Conservation (phyloP, 1,284 basidiomycete species). For the Ganoderma lingzhi region DNA sequence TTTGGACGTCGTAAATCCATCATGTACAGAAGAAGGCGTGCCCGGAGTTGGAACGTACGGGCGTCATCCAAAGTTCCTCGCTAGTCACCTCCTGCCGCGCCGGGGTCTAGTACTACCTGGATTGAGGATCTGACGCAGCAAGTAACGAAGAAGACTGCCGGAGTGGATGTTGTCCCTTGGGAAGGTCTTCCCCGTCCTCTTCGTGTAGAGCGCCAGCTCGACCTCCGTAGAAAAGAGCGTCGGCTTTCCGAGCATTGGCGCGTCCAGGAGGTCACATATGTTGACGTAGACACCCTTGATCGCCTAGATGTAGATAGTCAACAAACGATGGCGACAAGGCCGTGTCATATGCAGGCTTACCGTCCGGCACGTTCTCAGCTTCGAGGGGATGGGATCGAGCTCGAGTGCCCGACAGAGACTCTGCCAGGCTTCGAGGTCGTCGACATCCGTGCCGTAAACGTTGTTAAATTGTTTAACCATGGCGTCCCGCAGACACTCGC, state of each 20-base stretch:
- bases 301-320: not conserved
- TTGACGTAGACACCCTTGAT: constrained; percentile 43
- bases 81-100: not conserved
- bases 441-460: constrained; percentile 43
- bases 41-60: too few relatives aligned
- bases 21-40: too few relatives aligned
- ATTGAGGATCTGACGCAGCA: not conserved
- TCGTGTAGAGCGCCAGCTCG: constrained; percentile 40
- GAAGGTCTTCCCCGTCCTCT: constrained; percentile 40
- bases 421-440: constrained; percentile 44
- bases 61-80: too few relatives aligned
- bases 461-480: constrained; percentile 45
- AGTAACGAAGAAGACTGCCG: not conserved
- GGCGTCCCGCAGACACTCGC: constrained; percentile 36
- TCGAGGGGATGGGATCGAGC: constrained; percentile 28
- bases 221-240: constrained; percentile 1
- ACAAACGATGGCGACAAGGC: not conserved
- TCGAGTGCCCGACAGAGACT: constrained; percentile 37
- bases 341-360: constrained; percentile 5
- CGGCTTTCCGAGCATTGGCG: constrained; percentile 19
- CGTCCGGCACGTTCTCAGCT: constrained; percentile 22
- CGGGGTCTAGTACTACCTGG: too few relatives aligned
- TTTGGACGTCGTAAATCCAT: too few relatives aligned
- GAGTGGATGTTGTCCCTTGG: constrained; percentile 24
- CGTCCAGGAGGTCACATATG: constrained; percentile 45